phyloP scores from a whole-genome alignment of 495 filamentous ascomycete species.

The Cetradonia linearis region DNA sequence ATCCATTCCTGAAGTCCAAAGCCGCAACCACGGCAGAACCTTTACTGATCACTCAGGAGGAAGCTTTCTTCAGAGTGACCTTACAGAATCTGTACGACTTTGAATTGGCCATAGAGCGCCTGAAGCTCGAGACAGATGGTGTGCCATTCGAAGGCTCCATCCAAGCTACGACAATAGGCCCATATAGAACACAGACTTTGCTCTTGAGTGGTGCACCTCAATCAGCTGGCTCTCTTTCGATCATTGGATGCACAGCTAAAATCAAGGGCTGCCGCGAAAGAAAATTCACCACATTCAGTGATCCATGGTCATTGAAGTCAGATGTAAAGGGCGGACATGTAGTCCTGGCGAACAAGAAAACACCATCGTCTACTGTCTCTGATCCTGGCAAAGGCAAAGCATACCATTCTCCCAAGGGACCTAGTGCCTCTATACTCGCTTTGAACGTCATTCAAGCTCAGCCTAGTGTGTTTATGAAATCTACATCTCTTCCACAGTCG shows the following conservation, averaged over 20 bases:
- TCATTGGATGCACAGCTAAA: conserved; percentile 71
- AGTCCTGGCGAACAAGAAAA: conserved; percentile 46
- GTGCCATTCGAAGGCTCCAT: conserved; percentile 55
- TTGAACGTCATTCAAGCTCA: conserved; percentile 68
- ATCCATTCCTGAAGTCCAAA: conserved; percentile 63
- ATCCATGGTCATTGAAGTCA: conserved; percentile 60
- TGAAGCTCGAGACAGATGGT: conserved; percentile 64
- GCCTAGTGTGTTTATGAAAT: conserved; percentile 64
- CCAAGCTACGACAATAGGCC: conserved; percentile 58
- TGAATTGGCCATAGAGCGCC: conserved; percentile 74
- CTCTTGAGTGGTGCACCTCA: conserved; percentile 59
- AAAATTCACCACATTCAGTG: conserved; percentile 70
- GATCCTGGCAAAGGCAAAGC: conserved; percentile 30
- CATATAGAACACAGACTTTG: conserved; percentile 71
- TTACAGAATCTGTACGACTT: conserved; percentile 93
- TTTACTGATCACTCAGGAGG: conserved; percentile 66
- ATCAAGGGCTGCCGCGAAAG: conserved; percentile 71
- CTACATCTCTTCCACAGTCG: conserved; percentile 68
- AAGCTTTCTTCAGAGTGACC: conserved; percentile 63
- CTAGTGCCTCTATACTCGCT: conserved; percentile 36
- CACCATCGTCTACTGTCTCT: conserved; percentile 45
- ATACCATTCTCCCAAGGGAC: conserved; percentile 25
- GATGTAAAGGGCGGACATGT: conserved; percentile 43
- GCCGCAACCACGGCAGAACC: conserved; percentile 42
- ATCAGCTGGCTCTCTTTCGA: conserved; percentile 52